phyloP scores from a whole-genome alignment of 345 rosid genomes.

The Camelina neglecta region DNA sequence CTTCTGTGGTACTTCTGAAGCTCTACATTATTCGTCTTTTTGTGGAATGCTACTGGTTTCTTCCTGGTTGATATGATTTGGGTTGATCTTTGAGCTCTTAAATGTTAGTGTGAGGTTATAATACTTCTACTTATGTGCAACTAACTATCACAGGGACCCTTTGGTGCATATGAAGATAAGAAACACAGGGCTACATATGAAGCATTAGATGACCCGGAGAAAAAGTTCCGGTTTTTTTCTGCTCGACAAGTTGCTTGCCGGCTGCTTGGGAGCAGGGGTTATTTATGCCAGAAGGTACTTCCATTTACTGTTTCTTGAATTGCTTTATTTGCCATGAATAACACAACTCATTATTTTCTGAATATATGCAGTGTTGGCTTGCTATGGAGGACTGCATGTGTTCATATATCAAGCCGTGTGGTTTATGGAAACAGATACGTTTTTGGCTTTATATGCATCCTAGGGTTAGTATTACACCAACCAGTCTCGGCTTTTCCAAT shows the following conservation, averaged over 20 bases:
- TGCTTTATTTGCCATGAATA: conserved; percentile 1
- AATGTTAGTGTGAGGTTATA: not conserved
- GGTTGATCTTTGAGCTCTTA: not conserved
- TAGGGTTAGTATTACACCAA: conserved; percentile 58
- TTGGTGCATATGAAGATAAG: conserved; percentile 79
- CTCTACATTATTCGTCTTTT: conserved; percentile 4
- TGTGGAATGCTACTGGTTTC: conserved; percentile 4
- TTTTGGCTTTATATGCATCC: conserved; percentile 99
- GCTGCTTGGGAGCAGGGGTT: conserved; percentile 87
- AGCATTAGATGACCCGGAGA: conserved; percentile 74
- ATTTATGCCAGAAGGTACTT: conserved; percentile 88
- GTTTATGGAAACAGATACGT: conserved; percentile 69
- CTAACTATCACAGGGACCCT: conserved; percentile 72
- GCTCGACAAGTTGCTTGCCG: conserved; percentile 93
- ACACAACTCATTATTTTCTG: too few species aligned
- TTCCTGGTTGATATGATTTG: not conserved
- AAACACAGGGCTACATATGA: conserved; percentile 85
- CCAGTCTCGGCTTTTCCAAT: not conserved
- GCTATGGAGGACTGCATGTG: conserved; percentile 96
- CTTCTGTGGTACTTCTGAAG: not conserved
- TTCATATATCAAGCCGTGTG: conserved; percentile 58
- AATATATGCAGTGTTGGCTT: conserved; percentile 89
- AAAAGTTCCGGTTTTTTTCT: conserved; percentile 76
- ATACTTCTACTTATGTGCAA: conserved; percentile 8
- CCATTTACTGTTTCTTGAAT: conserved; percentile 2